phyloP scores from a whole-genome alignment of 1,284 basidiomycete species.

The Fistulinella staudtii region DNA sequence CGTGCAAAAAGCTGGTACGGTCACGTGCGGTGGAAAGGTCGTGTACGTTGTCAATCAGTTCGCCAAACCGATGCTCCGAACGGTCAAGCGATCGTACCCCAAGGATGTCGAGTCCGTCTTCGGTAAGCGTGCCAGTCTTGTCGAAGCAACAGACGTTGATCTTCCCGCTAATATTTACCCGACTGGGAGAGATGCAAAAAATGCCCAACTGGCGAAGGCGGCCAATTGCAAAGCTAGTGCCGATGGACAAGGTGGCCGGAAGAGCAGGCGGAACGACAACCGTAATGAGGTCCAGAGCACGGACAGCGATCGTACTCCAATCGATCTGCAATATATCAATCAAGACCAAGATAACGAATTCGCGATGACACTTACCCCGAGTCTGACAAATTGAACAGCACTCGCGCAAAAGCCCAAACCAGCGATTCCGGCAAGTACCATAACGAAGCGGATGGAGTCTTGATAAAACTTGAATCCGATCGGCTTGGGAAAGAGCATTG shows the following conservation, averaged over 20 bases:
- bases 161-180: slow-evolving; percentile 96
- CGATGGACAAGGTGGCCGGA: slow-evolving; percentile 96
- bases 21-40: slow-evolving; percentile 77
- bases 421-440: slow-evolving; percentile 86
- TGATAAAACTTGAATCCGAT: slow-evolving; percentile 98
- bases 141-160: slow-evolving; percentile 99
- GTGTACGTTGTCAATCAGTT: slow-evolving; percentile 83
- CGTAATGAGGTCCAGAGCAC: slow-evolving; percentile 96
- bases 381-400: slow-evolving; percentile 87
- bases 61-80: slow-evolving; percentile 76
- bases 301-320: slow-evolving; percentile 89
- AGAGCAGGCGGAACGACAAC: slow-evolving; percentile 97
- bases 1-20: slow-evolving; percentile 85
- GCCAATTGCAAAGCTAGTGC: slow-evolving; percentile 92
- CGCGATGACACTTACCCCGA: slow-evolving; percentile 56
- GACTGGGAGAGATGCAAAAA: slow-evolving; percentile 95
- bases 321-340: slow-evolving; percentile 52
- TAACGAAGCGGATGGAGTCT: slow-evolving; percentile 96
- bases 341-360: slow-evolving; percentile 6
- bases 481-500: slow-evolving; percentile 98
- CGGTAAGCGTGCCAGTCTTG: slow-evolving; percentile 98
- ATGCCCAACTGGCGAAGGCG: slow-evolving; percentile 88
- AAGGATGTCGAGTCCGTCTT: slow-evolving; percentile 96
- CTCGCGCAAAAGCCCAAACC: slow-evolving; percentile 85
- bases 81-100: slow-evolving; percentile 85